Base-by-base conservation (phyloP, 257 asterid species). In the Handroanthus guayacan region DNA sequence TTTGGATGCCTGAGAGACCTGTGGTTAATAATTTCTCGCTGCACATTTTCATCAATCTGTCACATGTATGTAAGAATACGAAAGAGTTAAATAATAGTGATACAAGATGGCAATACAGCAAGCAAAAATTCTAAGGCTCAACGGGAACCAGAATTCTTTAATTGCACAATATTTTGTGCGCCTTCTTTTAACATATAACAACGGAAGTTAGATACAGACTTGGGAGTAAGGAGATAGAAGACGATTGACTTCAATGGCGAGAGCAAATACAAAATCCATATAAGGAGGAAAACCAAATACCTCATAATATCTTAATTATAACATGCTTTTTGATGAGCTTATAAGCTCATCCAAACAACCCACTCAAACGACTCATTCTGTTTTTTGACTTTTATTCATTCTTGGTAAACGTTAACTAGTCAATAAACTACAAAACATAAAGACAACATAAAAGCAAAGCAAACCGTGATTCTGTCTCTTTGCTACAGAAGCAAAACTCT, bases 1-100 rank as follows among this genome's bases (percentile, higher is more conserved):
- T 94, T 94, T 18, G 98, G 96, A 84, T 94, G 98, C 88, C 97
- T 90, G 75, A 94, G 80, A 62, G 98, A 92, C 83, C 96, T 86
- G 79, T 94, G 98, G 81, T 94, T 94, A 58, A 94, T 92, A 66
- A 94, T 94, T 75, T 94, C 98, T 25, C 98, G 82, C 87, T 92
- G 92, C 65, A 94, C 98, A 79, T 94, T 94, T 57, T 90, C 98
- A 80, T 94, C 97, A 76, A 94, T 94, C 98, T 94, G 87, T 74
- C 43, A 57, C 47, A 70, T 41, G 6, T 25, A 72, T 25, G 43
- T 57, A 73, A 65, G 14, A 76, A 56, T 20, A n/a, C 41, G 44
- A 77, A 54, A 9, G 65, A 78, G 57, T 65, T 47, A 74, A 31
- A 9, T 41, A 47, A 52, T 11, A 6, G 8, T 0, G 16, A 31